phyloP scores from a whole-genome alignment of 306 rosid species.

The Cucurbita ficifolia region DNA sequence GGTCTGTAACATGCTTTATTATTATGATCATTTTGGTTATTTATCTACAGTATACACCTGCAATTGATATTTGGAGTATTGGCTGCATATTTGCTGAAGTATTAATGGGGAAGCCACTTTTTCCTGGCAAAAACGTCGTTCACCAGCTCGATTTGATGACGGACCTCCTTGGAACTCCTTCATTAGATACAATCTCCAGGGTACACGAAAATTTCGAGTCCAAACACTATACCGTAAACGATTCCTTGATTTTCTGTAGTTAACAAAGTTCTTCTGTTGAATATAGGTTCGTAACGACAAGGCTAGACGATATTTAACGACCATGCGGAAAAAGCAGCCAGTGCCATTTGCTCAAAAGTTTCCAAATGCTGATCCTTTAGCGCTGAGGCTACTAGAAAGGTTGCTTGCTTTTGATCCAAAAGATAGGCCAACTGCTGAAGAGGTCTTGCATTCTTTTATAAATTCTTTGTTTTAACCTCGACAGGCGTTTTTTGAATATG shows the following conservation, averaged over 20 bases:
- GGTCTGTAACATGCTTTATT: background rate
- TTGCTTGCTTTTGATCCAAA: constrained; percentile 92
- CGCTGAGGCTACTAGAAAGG: constrained; percentile 49
- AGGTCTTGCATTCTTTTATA: constrained; percentile 37
- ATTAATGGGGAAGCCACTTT: constrained; percentile 81
- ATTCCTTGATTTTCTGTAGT: background rate
- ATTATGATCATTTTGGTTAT: background rate
- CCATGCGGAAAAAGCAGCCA: constrained; percentile 82
- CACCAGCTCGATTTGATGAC: constrained; percentile 96
- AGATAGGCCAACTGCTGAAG: constrained; percentile 89
- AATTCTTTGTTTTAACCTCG: background rate
- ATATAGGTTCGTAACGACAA: constrained; percentile 81
- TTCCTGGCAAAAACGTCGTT: constrained; percentile 91
- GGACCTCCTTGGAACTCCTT: constrained; percentile 86
- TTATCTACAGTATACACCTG: constrained; percentile 71
- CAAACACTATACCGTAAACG: background rate
- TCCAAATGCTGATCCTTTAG: constrained; percentile 82
- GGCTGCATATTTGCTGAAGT: constrained; percentile 96
- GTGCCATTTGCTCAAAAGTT: constrained; percentile 60
- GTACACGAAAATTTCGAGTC: constrained; percentile 21
- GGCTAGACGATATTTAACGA: constrained; percentile 86
- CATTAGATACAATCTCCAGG: constrained; percentile 73
- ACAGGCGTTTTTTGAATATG: background rate
- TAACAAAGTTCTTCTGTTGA: constrained; percentile 6
- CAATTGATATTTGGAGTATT: constrained; percentile 93